Evolutionary conservation across 108 stramenopile species (phyloP).

Genomic region (Epipyxis sp.): DNA sequence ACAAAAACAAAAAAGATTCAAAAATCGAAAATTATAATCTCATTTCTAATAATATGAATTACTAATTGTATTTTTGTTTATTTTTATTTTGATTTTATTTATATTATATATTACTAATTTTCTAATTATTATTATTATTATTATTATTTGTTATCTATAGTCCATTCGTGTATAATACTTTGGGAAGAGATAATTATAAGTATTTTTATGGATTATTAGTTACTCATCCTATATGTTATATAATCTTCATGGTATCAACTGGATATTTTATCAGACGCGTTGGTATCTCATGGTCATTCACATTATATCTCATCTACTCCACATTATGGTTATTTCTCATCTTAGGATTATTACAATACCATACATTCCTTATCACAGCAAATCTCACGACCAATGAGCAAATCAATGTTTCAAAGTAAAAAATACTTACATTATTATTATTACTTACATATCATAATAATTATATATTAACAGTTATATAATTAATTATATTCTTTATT

Average conservation of each 20-base stretch:
- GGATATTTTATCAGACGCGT: conserved; percentile 1
- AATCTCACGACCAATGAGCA: conserved; percentile 16
- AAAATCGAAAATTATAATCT: too few species aligned
- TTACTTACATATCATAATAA: too few species aligned
- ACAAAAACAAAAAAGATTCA: too few species aligned
- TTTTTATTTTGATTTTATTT: too few species aligned
- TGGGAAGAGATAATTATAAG: conserved; percentile 90
- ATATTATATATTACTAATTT: too few species aligned
- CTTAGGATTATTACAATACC: background rate
- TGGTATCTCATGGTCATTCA: conserved; percentile 4
- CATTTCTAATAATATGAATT: too few species aligned
- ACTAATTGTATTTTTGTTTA: too few species aligned
- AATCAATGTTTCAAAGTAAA: conserved; percentile 7
- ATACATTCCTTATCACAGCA: background rate
- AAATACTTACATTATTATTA: too few species aligned
- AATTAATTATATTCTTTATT: too few species aligned
- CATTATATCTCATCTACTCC: background rate
- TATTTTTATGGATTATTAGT: conserved; percentile 68
- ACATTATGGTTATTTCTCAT: background rate
- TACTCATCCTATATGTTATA: conserved; percentile 45
- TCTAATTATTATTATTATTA: too few species aligned
- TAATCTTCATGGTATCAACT: conserved; percentile 59
- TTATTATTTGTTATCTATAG: too few species aligned
- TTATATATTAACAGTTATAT: too few species aligned
- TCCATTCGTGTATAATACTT: conserved; percentile 87